These are phyloP conservation scores for Rhizopogon roseolus DNA, from an alignment of 768 basidiomycete genomes.

Conservation along the genomic window DNA sequence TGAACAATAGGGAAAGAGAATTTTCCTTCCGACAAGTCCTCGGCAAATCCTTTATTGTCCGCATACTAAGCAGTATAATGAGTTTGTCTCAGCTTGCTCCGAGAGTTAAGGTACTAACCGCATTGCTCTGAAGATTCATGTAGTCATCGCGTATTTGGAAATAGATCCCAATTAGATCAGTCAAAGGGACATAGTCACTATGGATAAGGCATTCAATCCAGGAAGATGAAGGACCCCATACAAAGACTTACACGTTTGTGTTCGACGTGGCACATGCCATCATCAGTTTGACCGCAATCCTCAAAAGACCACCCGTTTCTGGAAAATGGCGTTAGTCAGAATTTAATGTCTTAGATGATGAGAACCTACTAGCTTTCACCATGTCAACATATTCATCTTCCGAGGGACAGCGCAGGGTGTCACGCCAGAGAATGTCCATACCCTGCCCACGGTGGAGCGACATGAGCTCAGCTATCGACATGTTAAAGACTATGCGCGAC, in stretches of 20 bases:
- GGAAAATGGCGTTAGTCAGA: slow-evolving; percentile 38
- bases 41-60: slow-evolving; percentile 82
- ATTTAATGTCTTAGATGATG: slow-evolving; percentile 18
- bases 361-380: slow-evolving; percentile 86
- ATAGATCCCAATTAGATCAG: slow-evolving; percentile 82
- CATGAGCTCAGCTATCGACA: slow-evolving; percentile 47
- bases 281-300: slow-evolving; percentile 92
- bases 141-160: slow-evolving; percentile 94
- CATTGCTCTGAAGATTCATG: slow-evolving; percentile 78
- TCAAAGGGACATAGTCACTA: slow-evolving; percentile 82
- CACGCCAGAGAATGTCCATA: slow-evolving; percentile 86
- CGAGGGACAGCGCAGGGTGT: slow-evolving; percentile 78
- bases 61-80: slow-evolving; percentile 54
- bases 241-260: slow-evolving; percentile 41
- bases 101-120: slow-evolving; percentile 5
- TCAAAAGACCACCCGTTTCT: slow-evolving; percentile 94
- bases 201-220: background rate
- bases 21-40: slow-evolving; percentile 95
- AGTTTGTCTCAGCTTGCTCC: background rate
- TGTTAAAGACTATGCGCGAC: background rate
- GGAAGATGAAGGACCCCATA: background rate
- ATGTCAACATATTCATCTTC: slow-evolving; percentile 90
- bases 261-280: slow-evolving; percentile 77
- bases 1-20: slow-evolving; percentile 97
- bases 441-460: slow-evolving; percentile 91